These are phyloP conservation scores for Calocybe gangraenosa DNA, from an alignment of 768 basidiomycete genomes.

Conservation along the genomic window DNA sequence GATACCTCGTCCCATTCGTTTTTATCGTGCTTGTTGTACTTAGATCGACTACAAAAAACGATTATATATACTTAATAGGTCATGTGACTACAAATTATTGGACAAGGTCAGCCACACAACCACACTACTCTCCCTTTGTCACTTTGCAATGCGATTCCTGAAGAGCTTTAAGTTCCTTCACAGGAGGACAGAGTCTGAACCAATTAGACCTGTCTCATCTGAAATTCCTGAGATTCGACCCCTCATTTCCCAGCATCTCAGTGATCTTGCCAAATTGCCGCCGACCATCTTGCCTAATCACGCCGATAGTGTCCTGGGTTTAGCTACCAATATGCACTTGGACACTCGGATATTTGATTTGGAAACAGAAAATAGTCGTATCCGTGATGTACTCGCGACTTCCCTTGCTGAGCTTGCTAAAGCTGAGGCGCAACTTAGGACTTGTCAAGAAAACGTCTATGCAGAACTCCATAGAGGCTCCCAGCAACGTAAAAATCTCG, in stretches of 20 bases:
- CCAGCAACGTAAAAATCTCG: slow-evolving; percentile 5
- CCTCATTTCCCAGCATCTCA: slow-evolving; percentile 11
- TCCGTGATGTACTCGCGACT: slow-evolving; percentile 3
- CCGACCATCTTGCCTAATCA: slow-evolving; percentile 10
- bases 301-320: not conserved
- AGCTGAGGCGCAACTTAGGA: slow-evolving; percentile 10
- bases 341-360: slow-evolving; percentile 13
- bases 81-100: not conserved
- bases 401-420: slow-evolving; percentile 5
- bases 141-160: slow-evolving; percentile 40
- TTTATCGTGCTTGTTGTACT: not conserved
- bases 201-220: slow-evolving; percentile 30
- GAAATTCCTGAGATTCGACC: slow-evolving; percentile 11
- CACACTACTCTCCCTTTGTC: not conserved
- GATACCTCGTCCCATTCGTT: slow-evolving; percentile 57
- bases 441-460: slow-evolving; percentile 13
- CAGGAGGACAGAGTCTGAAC: slow-evolving; percentile 43
- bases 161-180: slow-evolving; percentile 39
- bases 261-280: slow-evolving; percentile 15
- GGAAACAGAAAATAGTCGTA: slow-evolving; percentile 8
- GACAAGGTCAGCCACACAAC: slow-evolving; percentile 9
- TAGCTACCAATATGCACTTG: slow-evolving; percentile 4
- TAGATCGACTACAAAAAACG: too few species aligned
- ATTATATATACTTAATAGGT: not conserved
- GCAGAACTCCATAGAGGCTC: slow-evolving; percentile 14